A percentile compares a stretch with the other conserved stretches of the same genome.
phyloP scores from a whole-genome alignment of 306 rosid genomes.

The Rosa chinensis region DNA sequence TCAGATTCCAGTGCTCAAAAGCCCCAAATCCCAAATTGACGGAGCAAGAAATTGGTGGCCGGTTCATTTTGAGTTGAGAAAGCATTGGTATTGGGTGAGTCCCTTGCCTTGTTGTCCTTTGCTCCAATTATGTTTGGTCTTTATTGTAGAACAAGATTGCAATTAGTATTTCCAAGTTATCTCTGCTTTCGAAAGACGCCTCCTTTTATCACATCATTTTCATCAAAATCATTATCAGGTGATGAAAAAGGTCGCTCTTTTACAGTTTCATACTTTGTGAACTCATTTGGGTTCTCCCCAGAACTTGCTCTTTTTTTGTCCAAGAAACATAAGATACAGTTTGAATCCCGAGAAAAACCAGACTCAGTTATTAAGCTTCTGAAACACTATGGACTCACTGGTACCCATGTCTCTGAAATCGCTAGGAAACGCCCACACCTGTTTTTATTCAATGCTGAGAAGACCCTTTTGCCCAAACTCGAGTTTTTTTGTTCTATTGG shows the following conservation, averaged over 20 bases:
- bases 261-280: slow-evolving; percentile 13
- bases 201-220: too few relatives aligned
- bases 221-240: too few relatives aligned
- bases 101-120: not conserved
- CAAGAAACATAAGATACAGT: not conserved
- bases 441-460: slow-evolving; percentile 3
- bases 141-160: not conserved
- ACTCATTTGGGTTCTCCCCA: slow-evolving; percentile 20
- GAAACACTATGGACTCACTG: not conserved
- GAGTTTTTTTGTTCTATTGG: slow-evolving; percentile 23
- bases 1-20: too few relatives aligned
- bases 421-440: not conserved
- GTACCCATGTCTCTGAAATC: not conserved
- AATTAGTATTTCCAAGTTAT: not conserved
- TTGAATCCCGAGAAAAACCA: not conserved
- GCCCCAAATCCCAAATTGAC: too few relatives aligned
- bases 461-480: slow-evolving; percentile 23
- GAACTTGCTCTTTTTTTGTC: not conserved
- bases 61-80: too few relatives aligned
- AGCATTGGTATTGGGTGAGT: not conserved
- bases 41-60: too few relatives aligned
- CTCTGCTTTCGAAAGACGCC: too few relatives aligned
- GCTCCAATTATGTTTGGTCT: slow-evolving; percentile 1
- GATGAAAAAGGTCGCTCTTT: not conserved
- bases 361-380: slow-evolving; percentile 9